These are phyloP conservation scores for Ustilago shanxiensis DNA, from an alignment of 1,284 basidiomycete genomes.

Conservation along the genomic window DNA sequence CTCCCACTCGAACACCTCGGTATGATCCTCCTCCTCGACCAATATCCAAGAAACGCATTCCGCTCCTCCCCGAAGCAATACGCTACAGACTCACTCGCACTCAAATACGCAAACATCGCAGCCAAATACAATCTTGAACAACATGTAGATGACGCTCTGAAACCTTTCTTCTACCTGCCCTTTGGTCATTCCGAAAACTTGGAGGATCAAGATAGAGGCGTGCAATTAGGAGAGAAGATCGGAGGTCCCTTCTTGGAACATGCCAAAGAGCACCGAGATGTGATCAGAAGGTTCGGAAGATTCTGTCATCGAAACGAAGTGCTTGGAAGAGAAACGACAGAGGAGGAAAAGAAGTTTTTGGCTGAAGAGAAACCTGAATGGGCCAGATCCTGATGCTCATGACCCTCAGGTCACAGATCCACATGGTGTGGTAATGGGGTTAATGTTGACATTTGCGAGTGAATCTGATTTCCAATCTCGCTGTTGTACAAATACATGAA, in stretches of 20 bases:
- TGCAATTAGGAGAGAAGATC: conserved; percentile 24
- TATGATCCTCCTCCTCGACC: conserved; percentile 47
- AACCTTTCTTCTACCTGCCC: conserved; percentile 38
- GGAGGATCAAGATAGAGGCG: conserved; percentile 33
- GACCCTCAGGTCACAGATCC: not conserved
- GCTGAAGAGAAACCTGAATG: conserved; percentile 26
- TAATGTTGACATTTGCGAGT: not conserved
- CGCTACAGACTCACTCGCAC: conserved; percentile 23
- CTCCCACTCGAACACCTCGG: conserved; percentile 35
- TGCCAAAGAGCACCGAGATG: conserved; percentile 32
- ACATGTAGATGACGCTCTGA: conserved; percentile 12
- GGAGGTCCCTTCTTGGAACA: conserved; percentile 28
- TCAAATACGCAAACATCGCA: conserved; percentile 39
- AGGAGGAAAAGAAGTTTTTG: conserved; percentile 28
- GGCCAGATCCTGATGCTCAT: conserved; percentile 22
- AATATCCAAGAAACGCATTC: conserved; percentile 42
- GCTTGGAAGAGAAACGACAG: conserved; percentile 25
- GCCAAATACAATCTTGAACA: conserved; percentile 19
- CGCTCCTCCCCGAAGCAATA: conserved; percentile 33
- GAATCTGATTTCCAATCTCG: not conserved
- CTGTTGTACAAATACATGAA: conserved; percentile 1
- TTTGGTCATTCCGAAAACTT: conserved; percentile 38
- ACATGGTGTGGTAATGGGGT: not conserved
- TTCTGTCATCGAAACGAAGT: conserved; percentile 44
- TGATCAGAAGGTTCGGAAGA: conserved; percentile 33